phyloP scores from a whole-genome alignment of 352 stramenopile species.

The Pythium dissotocum region DNA sequence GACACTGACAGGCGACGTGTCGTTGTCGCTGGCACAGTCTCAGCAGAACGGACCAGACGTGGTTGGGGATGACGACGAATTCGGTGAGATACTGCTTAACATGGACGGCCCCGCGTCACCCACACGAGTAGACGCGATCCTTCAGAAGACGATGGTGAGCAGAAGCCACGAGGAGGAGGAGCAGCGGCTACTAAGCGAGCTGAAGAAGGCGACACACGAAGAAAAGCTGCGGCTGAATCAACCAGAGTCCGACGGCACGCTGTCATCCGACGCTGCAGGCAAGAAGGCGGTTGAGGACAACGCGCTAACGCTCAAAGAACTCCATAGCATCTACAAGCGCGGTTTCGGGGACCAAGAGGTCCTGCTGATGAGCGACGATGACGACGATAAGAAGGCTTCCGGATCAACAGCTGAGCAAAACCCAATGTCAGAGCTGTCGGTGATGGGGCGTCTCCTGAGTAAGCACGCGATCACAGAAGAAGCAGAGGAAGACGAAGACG shows the following conservation, averaged over 20 bases:
- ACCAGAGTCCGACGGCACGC: not conserved
- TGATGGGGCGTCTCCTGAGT: constrained; percentile 51
- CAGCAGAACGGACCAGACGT: not conserved
- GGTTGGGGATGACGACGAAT: constrained; percentile 23
- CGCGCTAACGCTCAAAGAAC: constrained; percentile 55
- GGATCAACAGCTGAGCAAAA: not conserved
- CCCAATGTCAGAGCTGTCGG: constrained; percentile 21
- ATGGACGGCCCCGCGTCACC: constrained; percentile 11
- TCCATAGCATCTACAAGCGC: constrained; percentile 83
- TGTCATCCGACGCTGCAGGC: not conserved
- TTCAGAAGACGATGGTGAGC: constrained; percentile 13
- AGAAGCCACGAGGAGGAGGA: constrained; percentile 8
- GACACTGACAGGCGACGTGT: constrained; percentile 17
- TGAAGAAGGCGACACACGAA: constrained; percentile 18
- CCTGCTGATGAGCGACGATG: constrained; percentile 42
- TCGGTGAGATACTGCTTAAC: constrained; percentile 10
- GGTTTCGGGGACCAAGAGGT: constrained; percentile 74
- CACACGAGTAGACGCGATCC: constrained; percentile 18
- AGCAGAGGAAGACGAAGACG: constrained; percentile 32
- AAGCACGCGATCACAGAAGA: constrained; percentile 47
- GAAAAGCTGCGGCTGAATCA: constrained; percentile 20
- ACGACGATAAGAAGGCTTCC: constrained; percentile 6
- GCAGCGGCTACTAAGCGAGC: constrained; percentile 12
- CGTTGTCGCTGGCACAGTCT: constrained; percentile 7
- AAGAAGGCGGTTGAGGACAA: constrained; percentile 20